phyloP scores from a whole-genome alignment of 2,329 filamentous ascomycete genomes.

The Incumbomyces lentus region DNA sequence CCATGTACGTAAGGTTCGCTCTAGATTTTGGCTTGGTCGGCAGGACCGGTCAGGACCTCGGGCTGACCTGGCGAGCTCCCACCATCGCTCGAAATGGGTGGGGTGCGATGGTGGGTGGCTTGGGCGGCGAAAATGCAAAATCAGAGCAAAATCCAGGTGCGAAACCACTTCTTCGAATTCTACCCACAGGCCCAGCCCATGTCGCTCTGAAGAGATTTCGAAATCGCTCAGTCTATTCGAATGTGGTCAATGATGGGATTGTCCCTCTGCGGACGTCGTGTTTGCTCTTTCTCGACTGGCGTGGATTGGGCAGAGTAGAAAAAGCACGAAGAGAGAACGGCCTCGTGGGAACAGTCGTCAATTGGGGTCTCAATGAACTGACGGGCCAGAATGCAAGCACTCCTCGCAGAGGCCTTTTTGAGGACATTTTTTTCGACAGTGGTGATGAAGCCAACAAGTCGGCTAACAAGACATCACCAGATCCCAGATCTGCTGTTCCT shows the following conservation, averaged over 20 bases:
- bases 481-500: constrained; percentile 16
- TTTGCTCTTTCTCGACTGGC: constrained; percentile 93
- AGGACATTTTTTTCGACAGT: constrained; percentile 22
- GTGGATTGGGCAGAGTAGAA: constrained; percentile 81
- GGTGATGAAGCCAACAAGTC: constrained; percentile 12
- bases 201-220: constrained; percentile 66
- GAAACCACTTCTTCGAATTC: constrained; percentile 68
- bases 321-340: constrained; percentile 89
- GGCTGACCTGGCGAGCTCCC: constrained; percentile 76
- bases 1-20: constrained; percentile 92
- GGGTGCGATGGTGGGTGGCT: constrained; percentile 72
- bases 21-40: constrained; percentile 93
- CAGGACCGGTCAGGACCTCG: constrained; percentile 89
- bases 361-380: constrained; percentile 89
- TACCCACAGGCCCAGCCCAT: constrained; percentile 77
- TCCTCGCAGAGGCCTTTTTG: constrained; percentile 33
- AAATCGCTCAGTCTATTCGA: constrained; percentile 69
- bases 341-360: constrained; percentile 81
- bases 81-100: constrained; percentile 58
- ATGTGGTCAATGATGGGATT: constrained; percentile 82
- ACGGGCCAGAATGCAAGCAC: constrained; percentile 56
- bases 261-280: constrained; percentile 92
- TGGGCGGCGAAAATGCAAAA: constrained; percentile 14
- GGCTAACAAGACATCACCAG: neutral
- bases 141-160: constrained; percentile 75